These are phyloP conservation scores for Ajuga reptans DNA, from an alignment of 305 asterid genomes.

Conservation along the genomic window DNA sequence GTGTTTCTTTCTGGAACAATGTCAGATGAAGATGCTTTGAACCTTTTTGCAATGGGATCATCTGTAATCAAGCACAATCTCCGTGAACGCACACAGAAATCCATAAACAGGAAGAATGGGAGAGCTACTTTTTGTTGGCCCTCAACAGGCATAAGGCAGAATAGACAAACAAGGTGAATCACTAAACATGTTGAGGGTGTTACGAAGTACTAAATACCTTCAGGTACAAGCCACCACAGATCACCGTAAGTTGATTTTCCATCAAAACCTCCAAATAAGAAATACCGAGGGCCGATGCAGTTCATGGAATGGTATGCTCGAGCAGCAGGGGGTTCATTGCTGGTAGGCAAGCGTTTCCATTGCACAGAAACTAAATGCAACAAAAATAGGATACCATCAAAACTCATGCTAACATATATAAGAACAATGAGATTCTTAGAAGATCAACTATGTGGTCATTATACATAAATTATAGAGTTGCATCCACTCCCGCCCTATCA, in stretches of 20 bases:
- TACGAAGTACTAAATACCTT: constrained; percentile 42
- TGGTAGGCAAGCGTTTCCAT: constrained; percentile 79
- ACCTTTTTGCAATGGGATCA: constrained; percentile 76
- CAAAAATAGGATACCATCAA: constrained; percentile 3
- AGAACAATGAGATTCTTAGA: neutral
- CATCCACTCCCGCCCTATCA: neutral
- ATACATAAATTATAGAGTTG: neutral
- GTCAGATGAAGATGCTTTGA: constrained; percentile 34
- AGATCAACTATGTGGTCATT: neutral
- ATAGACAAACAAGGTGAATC: constrained; percentile 14
- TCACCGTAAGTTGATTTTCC: constrained; percentile 88
- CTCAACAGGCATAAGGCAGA: neutral
- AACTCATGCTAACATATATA: constrained; percentile 7
- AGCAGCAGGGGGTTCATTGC: constrained; percentile 73
- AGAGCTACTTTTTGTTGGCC: too few relatives aligned
- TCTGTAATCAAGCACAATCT: constrained; percentile 41
- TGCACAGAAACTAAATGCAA: constrained; percentile 61
- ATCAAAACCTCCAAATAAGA: constrained; percentile 92
- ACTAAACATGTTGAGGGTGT: neutral
- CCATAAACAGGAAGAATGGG: too few relatives aligned
- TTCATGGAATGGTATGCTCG: constrained; percentile 97
- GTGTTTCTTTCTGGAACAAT: constrained; percentile 36
- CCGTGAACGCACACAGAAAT: neutral
- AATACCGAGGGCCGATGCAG: constrained; percentile 57
- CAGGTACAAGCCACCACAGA: constrained; percentile 98